These are phyloP conservation scores for Tuber magnatum DNA, from an alignment of 495 filamentous ascomycete genomes.

Conservation along the genomic window DNA sequence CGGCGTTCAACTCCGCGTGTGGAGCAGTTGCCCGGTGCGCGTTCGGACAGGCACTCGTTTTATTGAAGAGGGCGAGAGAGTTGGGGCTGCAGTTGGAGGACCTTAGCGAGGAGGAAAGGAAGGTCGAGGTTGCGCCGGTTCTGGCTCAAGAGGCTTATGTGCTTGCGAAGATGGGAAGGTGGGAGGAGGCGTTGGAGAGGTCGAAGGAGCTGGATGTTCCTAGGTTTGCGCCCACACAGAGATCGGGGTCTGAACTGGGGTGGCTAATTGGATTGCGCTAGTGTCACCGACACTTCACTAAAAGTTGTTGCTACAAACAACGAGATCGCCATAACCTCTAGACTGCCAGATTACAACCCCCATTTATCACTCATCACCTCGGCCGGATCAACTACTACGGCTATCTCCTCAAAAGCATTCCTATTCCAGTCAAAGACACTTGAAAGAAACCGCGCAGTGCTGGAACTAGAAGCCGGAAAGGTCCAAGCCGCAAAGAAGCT, in stretches of 20 bases:
- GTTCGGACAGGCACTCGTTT: slow-evolving; percentile 62
- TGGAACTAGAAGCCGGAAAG: slow-evolving; percentile 74
- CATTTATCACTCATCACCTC: slow-evolving; percentile 56
- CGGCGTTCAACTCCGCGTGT: slow-evolving; percentile 86
- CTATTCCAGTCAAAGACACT: slow-evolving; percentile 64
- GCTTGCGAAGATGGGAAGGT: slow-evolving; percentile 61
- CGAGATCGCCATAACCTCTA: slow-evolving; percentile 50
- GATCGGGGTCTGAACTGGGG: not conserved
- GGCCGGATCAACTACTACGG: slow-evolving; percentile 52
- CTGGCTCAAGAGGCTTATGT: slow-evolving; percentile 80
- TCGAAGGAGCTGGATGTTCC: slow-evolving; percentile 57
- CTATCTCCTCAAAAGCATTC: slow-evolving; percentile 48
- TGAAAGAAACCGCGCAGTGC: slow-evolving; percentile 58
- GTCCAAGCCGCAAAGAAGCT: slow-evolving; percentile 55
- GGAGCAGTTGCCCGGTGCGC: slow-evolving; percentile 73
- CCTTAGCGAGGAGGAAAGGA: slow-evolving; percentile 72
- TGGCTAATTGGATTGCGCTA: slow-evolving; percentile 45
- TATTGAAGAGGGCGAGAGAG: slow-evolving; percentile 76
- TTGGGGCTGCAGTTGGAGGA: slow-evolving; percentile 52
- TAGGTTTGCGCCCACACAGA: slow-evolving; percentile 48
- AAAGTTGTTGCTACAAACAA: slow-evolving; percentile 75
- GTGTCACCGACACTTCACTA: slow-evolving; percentile 71
- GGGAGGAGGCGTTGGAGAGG: slow-evolving; percentile 62
- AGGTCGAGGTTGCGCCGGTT: slow-evolving; percentile 75
- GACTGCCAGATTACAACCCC: slow-evolving; percentile 59